These are phyloP conservation scores for Rhodotorula mucilaginosa DNA, from an alignment of 1,284 basidiomycete species.

Conservation along the genomic window DNA sequence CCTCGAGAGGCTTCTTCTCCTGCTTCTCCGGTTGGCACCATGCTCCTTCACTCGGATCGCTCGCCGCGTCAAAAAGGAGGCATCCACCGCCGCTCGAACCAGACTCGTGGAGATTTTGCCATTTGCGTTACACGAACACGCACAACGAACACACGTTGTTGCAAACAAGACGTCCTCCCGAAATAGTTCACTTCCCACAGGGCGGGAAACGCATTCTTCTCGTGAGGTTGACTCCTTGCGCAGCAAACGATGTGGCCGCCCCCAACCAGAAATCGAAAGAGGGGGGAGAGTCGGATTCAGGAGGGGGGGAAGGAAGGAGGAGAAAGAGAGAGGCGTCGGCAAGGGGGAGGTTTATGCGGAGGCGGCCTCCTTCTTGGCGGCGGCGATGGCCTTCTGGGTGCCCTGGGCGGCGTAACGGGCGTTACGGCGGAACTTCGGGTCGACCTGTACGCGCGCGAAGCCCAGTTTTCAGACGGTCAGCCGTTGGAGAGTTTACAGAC, in stretches of 20 bases:
- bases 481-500: not conserved
- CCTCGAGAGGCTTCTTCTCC: too few relatives aligned
- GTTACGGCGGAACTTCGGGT: slow-evolving; percentile 89
- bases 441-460: slow-evolving; percentile 58
- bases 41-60: not conserved
- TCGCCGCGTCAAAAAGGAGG: not conserved
- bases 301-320: not conserved
- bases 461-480: not conserved
- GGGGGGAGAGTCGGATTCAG: not conserved
- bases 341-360: not conserved
- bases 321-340: too few relatives aligned
- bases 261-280: not conserved
- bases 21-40: too few relatives aligned
- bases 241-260: too few relatives aligned
- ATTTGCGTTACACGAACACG: slow-evolving; percentile 4
- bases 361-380: slow-evolving; percentile 6
- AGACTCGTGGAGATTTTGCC: not conserved
- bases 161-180: too few relatives aligned
- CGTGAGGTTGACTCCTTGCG: too few relatives aligned
- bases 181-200: too few relatives aligned
- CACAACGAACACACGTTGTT: too few relatives aligned
- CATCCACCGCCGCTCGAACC: not conserved
- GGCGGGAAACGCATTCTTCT: too few relatives aligned
- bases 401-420: slow-evolving; percentile 71
- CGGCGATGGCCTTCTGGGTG: slow-evolving; percentile 51